Evolutionary conservation across 1,284 basidiomycete species (phyloP).

Genomic region (Rhodotorula mucilaginosa): DNA sequence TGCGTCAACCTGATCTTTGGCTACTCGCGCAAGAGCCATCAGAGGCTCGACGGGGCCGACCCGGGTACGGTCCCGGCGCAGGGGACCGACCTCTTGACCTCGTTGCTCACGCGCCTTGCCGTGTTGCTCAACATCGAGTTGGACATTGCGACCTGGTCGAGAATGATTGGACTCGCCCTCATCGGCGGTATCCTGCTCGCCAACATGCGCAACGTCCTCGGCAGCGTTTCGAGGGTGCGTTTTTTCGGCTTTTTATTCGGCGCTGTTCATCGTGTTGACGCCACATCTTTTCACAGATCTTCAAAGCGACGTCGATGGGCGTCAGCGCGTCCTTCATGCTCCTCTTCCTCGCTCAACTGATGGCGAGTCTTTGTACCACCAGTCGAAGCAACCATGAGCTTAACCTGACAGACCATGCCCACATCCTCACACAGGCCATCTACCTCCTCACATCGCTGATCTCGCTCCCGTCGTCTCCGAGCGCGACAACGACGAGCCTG

Average conservation of each 20-base stretch:
- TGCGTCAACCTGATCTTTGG: conserved; percentile 48
- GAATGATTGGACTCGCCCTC: conserved; percentile 48
- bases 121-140: conserved; percentile 47
- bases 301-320: conserved; percentile 49
- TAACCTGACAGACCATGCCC: background rate
- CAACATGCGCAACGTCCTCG: conserved; percentile 49
- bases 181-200: conserved; percentile 51
- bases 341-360: conserved; percentile 51
- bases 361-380: conserved; percentile 41
- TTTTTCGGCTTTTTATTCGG: no score
- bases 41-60: background rate
- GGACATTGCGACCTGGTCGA: conserved; percentile 50
- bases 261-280: background rate
- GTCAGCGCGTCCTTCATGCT: conserved; percentile 51
- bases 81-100: conserved; percentile 43
- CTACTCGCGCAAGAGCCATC: conserved; percentile 30
- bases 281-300: conserved; percentile 38
- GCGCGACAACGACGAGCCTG: conserved; percentile 39
- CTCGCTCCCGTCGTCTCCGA: conserved; percentile 48
- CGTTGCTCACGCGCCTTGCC: conserved; percentile 46
- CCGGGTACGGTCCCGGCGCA: background rate
- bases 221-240: conserved; percentile 47
- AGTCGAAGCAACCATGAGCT: background rate
- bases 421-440: conserved; percentile 44
- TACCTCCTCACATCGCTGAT: conserved; percentile 53